A percentile compares a stretch with the other conserved stretches of the same genome.
These are phyloP conservation scores for Pythium sukuiense DNA, from an alignment of 352 stramenopile genomes.

Conservation along the genomic window DNA sequence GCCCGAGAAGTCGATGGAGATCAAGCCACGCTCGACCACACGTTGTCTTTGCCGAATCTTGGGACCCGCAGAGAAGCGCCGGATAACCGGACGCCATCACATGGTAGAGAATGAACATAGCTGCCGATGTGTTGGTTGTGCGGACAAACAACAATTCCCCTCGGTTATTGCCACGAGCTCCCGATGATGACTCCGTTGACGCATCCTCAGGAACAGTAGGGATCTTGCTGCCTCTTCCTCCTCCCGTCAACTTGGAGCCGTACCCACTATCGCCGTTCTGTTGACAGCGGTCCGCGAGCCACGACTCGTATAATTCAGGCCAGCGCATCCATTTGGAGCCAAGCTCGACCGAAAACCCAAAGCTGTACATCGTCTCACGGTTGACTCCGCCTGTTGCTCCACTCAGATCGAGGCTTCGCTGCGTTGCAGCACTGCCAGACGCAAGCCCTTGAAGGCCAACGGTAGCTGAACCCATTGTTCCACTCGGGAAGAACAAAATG, in stretches of 20 bases:
- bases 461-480: constrained; percentile 24
- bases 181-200: background rate
- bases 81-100: constrained; percentile 43
- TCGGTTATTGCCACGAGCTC: background rate
- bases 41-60: constrained; percentile 53
- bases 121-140: constrained; percentile 35
- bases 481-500: constrained; percentile 54
- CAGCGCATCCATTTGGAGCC: constrained; percentile 75
- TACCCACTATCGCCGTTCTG: background rate
- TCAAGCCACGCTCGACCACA: constrained; percentile 28
- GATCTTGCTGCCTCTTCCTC: background rate
- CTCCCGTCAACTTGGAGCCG: background rate
- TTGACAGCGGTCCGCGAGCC: constrained; percentile 32
- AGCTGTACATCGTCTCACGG: constrained; percentile 65
- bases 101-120: constrained; percentile 48
- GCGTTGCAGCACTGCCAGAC: background rate
- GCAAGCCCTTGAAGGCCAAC: background rate
- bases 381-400: background rate
- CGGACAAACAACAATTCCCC: constrained; percentile 33
- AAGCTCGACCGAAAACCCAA: constrained; percentile 64
- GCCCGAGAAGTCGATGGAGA: constrained; percentile 8
- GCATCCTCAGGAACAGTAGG: background rate
- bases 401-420: constrained; percentile 18
- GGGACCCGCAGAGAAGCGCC: constrained; percentile 37
- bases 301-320: constrained; percentile 62